Base-by-base conservation (phyloP, 73 alveolate species). In the Uronychia setigera region DNA sequence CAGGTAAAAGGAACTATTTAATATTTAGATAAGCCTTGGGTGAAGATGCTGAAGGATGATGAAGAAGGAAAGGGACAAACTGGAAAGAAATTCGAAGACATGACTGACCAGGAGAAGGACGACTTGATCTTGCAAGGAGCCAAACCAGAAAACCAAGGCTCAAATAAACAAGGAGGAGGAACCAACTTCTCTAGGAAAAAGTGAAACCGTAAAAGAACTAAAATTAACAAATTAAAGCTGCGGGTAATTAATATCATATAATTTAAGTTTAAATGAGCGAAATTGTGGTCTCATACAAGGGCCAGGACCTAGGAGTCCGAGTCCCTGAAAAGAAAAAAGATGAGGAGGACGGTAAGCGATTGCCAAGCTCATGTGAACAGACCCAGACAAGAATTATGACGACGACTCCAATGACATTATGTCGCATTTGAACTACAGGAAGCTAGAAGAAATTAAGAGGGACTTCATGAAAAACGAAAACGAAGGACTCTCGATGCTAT, bases 401-500 rank as follows among this genome's bases (percentile, higher is more conserved):
- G 89, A 80, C 27, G 94, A 83, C 35, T 93, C 80, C 67, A 77
- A 79, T 33, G 96, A 92, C 46, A 83, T 92, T 46, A 80, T 92
- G 91, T 88, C 94, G n/a, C 91, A 80, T 31, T 46, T 92, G 59
- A 84, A 92, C 78, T 81, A 88, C 76, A n/a, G 87, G 29, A 88
- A 87, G 88, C 89, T 92, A 14, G 92, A 85, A 75, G 88, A 88
- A 58, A 88, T 92, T 32, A 92, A 91, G 76, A 91, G 87, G 35
- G 96, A 92, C 79, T 92, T 92, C 82, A 58, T 33, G 35, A 92
- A 77, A 74, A 87, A 77, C 35, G 94, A 77, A 26, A 81, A 78
- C 32, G 76, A 92, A 30, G 97, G 97, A 28, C 92, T 96, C 34
- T 78, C 96, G 27, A 75, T 93, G 46, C 89, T 81, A 46, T 94